Percentiles rank a stretch among this genome's conserved stretches.
Conservation (phyloP, 1,284 basidiomycete species). For the Tilletia horrida region DNA sequence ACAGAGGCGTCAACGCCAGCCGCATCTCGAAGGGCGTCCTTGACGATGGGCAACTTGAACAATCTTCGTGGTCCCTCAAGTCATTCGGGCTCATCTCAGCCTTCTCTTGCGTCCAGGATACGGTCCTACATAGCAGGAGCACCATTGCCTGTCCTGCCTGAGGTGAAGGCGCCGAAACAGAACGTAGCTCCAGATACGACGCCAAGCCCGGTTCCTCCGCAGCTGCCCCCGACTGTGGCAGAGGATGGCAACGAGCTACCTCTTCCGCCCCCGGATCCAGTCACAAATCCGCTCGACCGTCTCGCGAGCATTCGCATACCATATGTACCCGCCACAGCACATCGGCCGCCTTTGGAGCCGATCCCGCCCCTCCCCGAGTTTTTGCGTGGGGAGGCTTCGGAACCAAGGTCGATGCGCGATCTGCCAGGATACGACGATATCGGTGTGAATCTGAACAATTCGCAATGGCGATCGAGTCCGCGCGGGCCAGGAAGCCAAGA, state of each 20-base stretch:
- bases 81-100: conserved; percentile 3
- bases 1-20: background rate
- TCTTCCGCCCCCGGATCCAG: conserved; percentile 2
- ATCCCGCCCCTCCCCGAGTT: conserved; percentile 8
- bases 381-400: background rate
- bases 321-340: conserved; percentile 5
- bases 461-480: background rate
- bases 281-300: background rate
- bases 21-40: conserved; percentile 1
- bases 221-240: background rate
- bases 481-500: no score
- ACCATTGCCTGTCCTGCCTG: background rate
- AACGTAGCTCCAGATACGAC: background rate
- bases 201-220: background rate
- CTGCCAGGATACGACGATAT: background rate
- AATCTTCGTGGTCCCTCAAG: background rate
- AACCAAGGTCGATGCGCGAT: background rate
- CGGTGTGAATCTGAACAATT: background rate
- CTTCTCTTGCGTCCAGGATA: conserved; percentile 1
- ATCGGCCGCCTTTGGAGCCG: conserved; percentile 12
- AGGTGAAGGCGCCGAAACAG: background rate
- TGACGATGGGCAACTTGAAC: background rate
- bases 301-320: conserved; percentile 14
- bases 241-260: conserved; percentile 7
- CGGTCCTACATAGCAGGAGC: conserved; percentile 9